Conservation (phyloP, 768 basidiomycete genomes). For the Tylopilus subfusipes region DNA sequence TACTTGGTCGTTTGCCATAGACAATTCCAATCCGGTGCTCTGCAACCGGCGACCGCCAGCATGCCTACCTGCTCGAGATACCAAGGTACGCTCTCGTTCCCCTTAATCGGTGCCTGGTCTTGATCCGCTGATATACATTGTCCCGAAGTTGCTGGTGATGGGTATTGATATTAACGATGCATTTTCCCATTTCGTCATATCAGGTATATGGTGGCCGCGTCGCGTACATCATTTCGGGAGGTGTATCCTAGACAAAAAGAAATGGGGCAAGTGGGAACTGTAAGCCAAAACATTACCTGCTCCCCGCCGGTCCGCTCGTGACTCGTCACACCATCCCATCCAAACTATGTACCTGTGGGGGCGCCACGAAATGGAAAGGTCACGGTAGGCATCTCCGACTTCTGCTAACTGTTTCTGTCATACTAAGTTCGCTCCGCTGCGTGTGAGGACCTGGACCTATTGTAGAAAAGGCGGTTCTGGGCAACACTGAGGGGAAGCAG, state of each 20-base stretch:
- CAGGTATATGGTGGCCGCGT: too few species aligned
- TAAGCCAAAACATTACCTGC: background rate
- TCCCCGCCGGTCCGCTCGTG: background rate
- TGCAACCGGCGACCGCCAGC: background rate
- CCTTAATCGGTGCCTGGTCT: background rate
- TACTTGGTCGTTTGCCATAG: background rate
- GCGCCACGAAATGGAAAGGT: background rate
- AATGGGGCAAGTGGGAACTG: background rate
- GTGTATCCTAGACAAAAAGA: background rate
- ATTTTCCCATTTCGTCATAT: background rate
- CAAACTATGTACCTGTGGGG: background rate
- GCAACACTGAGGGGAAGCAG: background rate
- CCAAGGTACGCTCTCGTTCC: background rate
- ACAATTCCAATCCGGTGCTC: background rate
- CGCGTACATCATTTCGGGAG: background rate
- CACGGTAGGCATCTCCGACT: background rate
- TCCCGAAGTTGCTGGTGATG: background rate
- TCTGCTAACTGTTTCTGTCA: background rate
- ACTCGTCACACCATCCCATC: background rate
- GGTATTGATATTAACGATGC: background rate
- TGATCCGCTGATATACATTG: background rate
- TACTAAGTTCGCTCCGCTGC: background rate
- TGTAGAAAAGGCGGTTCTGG: background rate
- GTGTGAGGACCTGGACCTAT: background rate
- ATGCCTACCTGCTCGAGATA: background rate